Conservation (phyloP, 169 alveolate genomes). For the Plasmodium malariae region DNA sequence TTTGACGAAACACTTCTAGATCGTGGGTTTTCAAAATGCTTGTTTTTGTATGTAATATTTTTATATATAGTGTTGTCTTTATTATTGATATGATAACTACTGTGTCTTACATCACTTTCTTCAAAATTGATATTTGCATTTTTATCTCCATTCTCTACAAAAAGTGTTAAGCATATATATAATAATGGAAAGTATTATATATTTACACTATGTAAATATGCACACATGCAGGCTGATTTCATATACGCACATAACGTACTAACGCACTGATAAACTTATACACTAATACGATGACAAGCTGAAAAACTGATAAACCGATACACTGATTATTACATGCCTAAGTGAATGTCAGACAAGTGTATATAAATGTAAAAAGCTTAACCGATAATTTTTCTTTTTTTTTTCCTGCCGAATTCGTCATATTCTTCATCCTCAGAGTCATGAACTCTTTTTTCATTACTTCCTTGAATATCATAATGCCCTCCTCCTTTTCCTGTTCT, state of each 20-base stretch:
- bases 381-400: constrained; percentile 77
- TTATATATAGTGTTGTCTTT: constrained; percentile 2
- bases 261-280: too few species aligned
- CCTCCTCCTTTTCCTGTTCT: constrained; percentile 90
- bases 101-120: constrained; percentile 1
- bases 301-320: too few species aligned
- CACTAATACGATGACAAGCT: too few species aligned
- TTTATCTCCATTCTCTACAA: constrained; percentile 32
- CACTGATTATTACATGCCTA: too few species aligned
- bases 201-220: not conserved
- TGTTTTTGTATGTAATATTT: constrained; percentile 5
- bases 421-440: constrained; percentile 87
- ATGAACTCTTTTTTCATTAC: constrained; percentile 82
- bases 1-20: constrained; percentile 22
- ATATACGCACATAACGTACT: too few species aligned
- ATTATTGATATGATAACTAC: not conserved
- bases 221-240: too few species aligned
- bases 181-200: not conserved
- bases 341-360: not conserved
- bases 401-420: constrained; percentile 87
- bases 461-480: constrained; percentile 86
- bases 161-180: not conserved
- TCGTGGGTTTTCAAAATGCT: not conserved
- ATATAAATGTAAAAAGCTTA: not conserved
- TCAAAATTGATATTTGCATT: not conserved